These are phyloP conservation scores for Oryza coarctata DNA, from an alignment of 176 grass and related monocot species.

Conservation along the genomic window DNA sequence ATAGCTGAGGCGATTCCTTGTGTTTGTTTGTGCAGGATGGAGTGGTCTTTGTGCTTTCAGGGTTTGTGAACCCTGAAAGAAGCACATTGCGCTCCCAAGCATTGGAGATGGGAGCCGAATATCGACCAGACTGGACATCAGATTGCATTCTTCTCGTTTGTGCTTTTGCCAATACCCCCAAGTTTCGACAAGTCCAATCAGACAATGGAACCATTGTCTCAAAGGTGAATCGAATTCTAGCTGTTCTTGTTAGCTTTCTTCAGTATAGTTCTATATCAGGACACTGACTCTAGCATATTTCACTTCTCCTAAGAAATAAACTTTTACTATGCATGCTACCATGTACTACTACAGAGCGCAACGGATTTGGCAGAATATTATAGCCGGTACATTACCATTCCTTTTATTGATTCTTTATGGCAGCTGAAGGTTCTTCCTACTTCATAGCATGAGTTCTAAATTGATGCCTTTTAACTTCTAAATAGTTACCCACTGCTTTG, in stretches of 20 bases:
- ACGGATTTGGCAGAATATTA: not conserved
- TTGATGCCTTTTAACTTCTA: conserved; percentile 7
- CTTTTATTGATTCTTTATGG: not conserved
- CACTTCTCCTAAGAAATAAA: not conserved
- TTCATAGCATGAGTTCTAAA: not conserved
- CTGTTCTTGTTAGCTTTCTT: not conserved
- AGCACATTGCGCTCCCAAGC: conserved; percentile 67
- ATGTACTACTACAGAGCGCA: not conserved
- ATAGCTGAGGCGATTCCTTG: not conserved
- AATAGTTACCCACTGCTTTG: not conserved
- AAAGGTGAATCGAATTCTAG: conserved; percentile 48
- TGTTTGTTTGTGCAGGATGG: conserved; percentile 56
- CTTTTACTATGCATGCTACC: not conserved
- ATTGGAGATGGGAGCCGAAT: conserved; percentile 86
- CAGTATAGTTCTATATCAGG: not conserved
- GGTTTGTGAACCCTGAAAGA: conserved; percentile 90
- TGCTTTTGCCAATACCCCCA: conserved; percentile 83
- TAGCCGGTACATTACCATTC: not conserved
- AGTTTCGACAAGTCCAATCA: conserved; percentile 74
- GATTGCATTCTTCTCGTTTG: conserved; percentile 92
- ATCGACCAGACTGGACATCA: conserved; percentile 72
- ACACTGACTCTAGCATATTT: not conserved
- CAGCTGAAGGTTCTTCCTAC: not conserved
- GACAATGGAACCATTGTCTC: conserved; percentile 83
- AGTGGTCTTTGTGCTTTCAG: conserved; percentile 71